Evolutionary conservation across 805 yeast species (phyloP).

Genomic region (Candida berthetii): DNA sequence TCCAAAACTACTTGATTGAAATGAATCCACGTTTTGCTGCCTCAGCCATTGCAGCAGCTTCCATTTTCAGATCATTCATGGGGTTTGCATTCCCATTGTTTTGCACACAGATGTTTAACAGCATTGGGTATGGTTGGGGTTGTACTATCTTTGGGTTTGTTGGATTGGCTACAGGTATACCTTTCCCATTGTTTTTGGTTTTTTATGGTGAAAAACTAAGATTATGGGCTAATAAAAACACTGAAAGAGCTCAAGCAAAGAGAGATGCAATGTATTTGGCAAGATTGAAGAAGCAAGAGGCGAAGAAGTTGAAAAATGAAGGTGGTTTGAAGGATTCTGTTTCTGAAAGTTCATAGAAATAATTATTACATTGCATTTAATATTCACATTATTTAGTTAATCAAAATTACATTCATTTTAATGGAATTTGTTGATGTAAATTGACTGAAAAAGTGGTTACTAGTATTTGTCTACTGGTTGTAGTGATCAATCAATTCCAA

Average conservation of each 20-base stretch:
- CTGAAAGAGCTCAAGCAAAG: conserved; percentile 39
- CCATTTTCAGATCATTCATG: conserved; percentile 57
- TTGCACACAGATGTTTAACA: conserved; percentile 49
- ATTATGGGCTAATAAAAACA: conserved; percentile 47
- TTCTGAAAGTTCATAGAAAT: background rate
- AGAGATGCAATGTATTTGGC: conserved; percentile 37
- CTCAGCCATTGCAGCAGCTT: conserved; percentile 62
- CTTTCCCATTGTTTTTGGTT: conserved; percentile 56
- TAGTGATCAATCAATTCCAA: too few relatives aligned
- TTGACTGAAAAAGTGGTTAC: too few relatives aligned
- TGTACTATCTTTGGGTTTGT: conserved; percentile 55
- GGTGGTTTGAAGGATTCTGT: background rate
- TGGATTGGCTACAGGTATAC: conserved; percentile 54
- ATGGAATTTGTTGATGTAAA: too few relatives aligned
- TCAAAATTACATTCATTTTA: too few relatives aligned
- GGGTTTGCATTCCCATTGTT: conserved; percentile 70
- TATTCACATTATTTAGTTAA: too few relatives aligned
- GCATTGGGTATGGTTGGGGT: conserved; percentile 67
- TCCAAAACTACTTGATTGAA: conserved; percentile 64
- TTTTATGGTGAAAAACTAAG: conserved; percentile 53
- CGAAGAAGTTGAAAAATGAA: background rate
- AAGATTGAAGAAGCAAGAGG: conserved; percentile 21
- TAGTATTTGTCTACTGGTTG: too few relatives aligned
- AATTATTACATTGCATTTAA: too few relatives aligned
- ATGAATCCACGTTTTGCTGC: conserved; percentile 66